Evolutionary conservation across 257 asterid species (phyloP), one percentile per base, ranked within the genome.

Genomic region (Prunella vulgaris): DNA sequence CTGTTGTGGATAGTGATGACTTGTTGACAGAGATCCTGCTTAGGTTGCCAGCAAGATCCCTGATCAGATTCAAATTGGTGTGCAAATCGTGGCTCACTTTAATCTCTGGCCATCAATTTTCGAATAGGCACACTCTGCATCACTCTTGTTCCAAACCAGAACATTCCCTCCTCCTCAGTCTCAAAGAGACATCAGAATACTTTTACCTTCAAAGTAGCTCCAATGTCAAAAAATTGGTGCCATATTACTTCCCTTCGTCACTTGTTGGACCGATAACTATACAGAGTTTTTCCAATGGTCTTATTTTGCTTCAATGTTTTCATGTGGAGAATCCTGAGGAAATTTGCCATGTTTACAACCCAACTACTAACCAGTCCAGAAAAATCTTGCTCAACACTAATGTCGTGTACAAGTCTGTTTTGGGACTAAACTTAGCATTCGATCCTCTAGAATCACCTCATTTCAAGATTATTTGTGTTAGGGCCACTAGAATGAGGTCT

Each of bases 31-130:
- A 73, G 49, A 70, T 82, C 51, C 75, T 82, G 32, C 70, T 76
- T 21, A 18, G 52, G 24, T 61, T 81, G 44, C 86, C 86, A 7
- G 70, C 83, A 27, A 72, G 72, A 60, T 59, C 77, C 28, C 67
- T 81, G 0, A 75, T 81, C 75, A 78, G 76, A 81, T 75, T 78
- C 83, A 78, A 78, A 49, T 66, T 65, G 2, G 86, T 78, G 2
- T 64, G 77, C 79, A 81, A 75, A 57, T 54, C 18, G 10, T 81
- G 86, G 86, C 33, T 46, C 17, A 38, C 68, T 51, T 28, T 78
- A 13, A 78, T 81, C 61, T 78, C 86, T 54, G 10, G 63, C 15
- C 73, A 48, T 44, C 65, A 54, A 53, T 81, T 81, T 17, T 78
- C 83, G 17, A 51, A 15, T 6, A 51, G 9, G 2, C 86, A 78